phyloP scores from a whole-genome alignment of 331 rosid genomes.

The Arachis monticola region DNA sequence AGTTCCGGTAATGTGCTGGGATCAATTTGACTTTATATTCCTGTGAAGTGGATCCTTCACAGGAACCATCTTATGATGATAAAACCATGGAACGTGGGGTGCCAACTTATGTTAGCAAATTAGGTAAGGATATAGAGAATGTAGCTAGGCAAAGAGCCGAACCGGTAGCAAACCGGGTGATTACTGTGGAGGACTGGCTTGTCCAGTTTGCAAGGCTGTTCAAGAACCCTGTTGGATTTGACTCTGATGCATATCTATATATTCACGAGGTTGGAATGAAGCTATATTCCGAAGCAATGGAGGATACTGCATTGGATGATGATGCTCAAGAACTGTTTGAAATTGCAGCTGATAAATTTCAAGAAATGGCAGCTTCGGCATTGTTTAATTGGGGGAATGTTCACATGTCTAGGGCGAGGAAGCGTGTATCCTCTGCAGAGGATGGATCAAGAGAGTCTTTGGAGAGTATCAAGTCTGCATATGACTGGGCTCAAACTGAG shows the following conservation, averaged over 20 bases:
- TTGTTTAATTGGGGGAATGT: slow-evolving; percentile 94
- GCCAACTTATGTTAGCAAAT: slow-evolving; percentile 19
- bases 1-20: slow-evolving; percentile 59
- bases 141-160: slow-evolving; percentile 47
- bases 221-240: slow-evolving; percentile 95
- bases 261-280: slow-evolving; percentile 93
- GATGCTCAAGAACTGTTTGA: slow-evolving; percentile 84
- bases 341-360: slow-evolving; percentile 81
- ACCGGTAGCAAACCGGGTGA: slow-evolving; percentile 37
- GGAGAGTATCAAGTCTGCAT: slow-evolving; percentile 57
- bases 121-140: slow-evolving; percentile 44
- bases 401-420: slow-evolving; percentile 88
- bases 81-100: slow-evolving; percentile 30
- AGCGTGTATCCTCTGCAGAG: slow-evolving; percentile 56
- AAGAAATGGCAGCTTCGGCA: slow-evolving; percentile 94
- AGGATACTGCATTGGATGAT: slow-evolving; percentile 64
- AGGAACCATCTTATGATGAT: slow-evolving; percentile 71
- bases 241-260: slow-evolving; percentile 81
- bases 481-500: slow-evolving; percentile 84
- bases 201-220: slow-evolving; percentile 88
- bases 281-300: slow-evolving; percentile 85
- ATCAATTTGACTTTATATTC: slow-evolving; percentile 63
- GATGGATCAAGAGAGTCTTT: slow-evolving; percentile 61
- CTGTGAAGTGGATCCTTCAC: slow-evolving; percentile 59
- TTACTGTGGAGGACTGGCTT: slow-evolving; percentile 83